These are phyloP conservation scores for Cytospora mali DNA, from an alignment of 2,329 filamentous ascomycete species.

Conservation along the genomic window DNA sequence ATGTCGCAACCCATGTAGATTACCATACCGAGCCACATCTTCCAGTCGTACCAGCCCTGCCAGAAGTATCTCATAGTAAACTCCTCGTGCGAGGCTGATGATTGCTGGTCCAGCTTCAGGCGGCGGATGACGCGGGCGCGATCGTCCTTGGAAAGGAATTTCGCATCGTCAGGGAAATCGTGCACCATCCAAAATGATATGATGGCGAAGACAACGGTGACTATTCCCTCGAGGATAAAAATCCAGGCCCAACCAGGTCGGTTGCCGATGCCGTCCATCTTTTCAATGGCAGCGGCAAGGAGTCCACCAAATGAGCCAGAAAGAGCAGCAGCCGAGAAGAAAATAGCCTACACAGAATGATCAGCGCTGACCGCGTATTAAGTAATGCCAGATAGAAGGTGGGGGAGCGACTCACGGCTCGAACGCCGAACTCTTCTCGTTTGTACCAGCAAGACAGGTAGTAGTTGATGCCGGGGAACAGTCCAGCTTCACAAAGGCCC, in stretches of 20 bases:
- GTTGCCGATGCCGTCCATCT: slow-evolving; percentile 64
- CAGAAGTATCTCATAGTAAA: slow-evolving; percentile 73
- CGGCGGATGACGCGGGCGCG: slow-evolving; percentile 69
- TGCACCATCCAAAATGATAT: slow-evolving; percentile 73
- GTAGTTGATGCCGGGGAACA: slow-evolving; percentile 71
- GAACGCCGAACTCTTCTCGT: slow-evolving; percentile 72
- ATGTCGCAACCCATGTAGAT: slow-evolving; percentile 53
- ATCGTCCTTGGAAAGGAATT: slow-evolving; percentile 68
- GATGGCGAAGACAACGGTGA: slow-evolving; percentile 66
- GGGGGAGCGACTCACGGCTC: slow-evolving; percentile 43
- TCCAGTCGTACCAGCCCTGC: slow-evolving; percentile 74
- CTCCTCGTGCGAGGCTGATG: slow-evolving; percentile 67
- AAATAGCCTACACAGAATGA: slow-evolving; percentile 56
- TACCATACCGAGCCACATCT: slow-evolving; percentile 60
- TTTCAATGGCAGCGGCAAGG: slow-evolving; percentile 67
- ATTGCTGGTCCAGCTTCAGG: slow-evolving; percentile 68
- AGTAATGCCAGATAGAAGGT: not conserved
- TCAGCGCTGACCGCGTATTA: not conserved
- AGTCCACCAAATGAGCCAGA: slow-evolving; percentile 75
- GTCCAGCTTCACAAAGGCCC: slow-evolving; percentile 72
- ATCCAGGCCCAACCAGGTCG: slow-evolving; percentile 62
- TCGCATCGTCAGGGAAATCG: slow-evolving; percentile 76
- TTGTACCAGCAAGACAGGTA: slow-evolving; percentile 82
- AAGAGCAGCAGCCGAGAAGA: slow-evolving; percentile 78
- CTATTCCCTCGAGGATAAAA: slow-evolving; percentile 68